phyloP scores from a whole-genome alignment of 805 yeast species.

The Metschnikowia hibisci region DNA sequence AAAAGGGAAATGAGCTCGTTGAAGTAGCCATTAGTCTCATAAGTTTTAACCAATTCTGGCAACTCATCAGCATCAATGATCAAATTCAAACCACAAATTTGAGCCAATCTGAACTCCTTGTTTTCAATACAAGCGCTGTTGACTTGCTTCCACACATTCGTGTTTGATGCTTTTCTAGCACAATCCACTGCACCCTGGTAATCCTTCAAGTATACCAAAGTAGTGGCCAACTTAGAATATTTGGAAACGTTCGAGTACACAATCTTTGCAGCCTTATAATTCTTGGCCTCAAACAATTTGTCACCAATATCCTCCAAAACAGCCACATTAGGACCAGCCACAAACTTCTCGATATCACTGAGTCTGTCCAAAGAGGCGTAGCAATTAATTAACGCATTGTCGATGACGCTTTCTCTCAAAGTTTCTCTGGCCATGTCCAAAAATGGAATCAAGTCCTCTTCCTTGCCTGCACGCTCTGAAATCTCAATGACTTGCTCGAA shows the following conservation, averaged over 20 bases:
- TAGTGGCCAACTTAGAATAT: conserved; percentile 95
- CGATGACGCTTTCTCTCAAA: conserved; percentile 86
- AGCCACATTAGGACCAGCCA: conserved; percentile 87
- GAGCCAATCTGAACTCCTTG: conserved; percentile 94
- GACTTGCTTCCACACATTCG: conserved; percentile 95
- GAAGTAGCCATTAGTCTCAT: conserved; percentile 88
- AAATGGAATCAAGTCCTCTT: conserved; percentile 84
- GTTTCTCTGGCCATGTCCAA: conserved; percentile 89
- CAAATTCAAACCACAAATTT: conserved; percentile 95
- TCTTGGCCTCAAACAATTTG: conserved; percentile 70
- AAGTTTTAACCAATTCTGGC: conserved; percentile 79
- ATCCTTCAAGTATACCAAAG: conserved; percentile 86
- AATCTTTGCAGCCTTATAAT: conserved; percentile 90
- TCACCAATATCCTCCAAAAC: conserved; percentile 92
- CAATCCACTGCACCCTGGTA: conserved; percentile 97
- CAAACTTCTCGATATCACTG: conserved; percentile 77
- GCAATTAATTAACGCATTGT: conserved; percentile 84
- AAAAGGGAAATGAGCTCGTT: conserved; percentile 86
- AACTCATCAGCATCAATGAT: conserved; percentile 97
- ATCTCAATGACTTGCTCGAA: conserved; percentile 90
- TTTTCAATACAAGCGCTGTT: conserved; percentile 94
- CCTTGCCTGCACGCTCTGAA: conserved; percentile 92
- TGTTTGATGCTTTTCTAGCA: conserved; percentile 95
- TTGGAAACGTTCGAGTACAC: conserved; percentile 83
- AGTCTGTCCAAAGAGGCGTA: conserved; percentile 77